Conservation (phyloP, 225 moss, liverwort and hornwort species). For the Ulota crispa region DNA sequence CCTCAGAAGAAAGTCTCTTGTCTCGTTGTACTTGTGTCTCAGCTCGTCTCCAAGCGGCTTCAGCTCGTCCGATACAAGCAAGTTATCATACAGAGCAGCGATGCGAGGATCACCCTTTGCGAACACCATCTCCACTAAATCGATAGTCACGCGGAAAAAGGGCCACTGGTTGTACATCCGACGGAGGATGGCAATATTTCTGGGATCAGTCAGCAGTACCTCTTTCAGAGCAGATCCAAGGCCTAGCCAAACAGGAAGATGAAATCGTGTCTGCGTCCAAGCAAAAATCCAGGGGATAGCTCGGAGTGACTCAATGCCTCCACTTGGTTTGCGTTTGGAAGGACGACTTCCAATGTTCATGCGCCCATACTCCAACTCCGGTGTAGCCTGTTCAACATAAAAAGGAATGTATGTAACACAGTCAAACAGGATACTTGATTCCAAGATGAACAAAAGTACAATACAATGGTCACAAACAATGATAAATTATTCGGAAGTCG, state of each 20-base stretch:
- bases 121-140: constrained; percentile 68
- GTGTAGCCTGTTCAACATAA: constrained; percentile 44
- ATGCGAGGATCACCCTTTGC: constrained; percentile 65
- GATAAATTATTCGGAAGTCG: not conserved
- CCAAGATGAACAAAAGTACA: not conserved
- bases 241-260: constrained; percentile 67
- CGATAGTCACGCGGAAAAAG: constrained; percentile 65
- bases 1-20: constrained; percentile 46
- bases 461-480: not conserved
- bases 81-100: constrained; percentile 55
- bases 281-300: constrained; percentile 72
- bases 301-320: constrained; percentile 61
- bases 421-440: not conserved
- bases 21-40: constrained; percentile 53
- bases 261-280: constrained; percentile 67
- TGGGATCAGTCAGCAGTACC: constrained; percentile 40
- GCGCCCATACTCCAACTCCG: constrained; percentile 66
- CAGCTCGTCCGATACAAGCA: constrained; percentile 54
- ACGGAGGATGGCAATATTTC: constrained; percentile 47
- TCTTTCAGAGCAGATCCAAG: constrained; percentile 55
- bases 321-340: constrained; percentile 55
- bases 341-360: constrained; percentile 71
- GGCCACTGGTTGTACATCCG: constrained; percentile 72
- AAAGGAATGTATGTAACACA: not conserved
- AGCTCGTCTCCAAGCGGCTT: constrained; percentile 56